Percentiles rank a stretch among this genome's conserved stretches.
Evolutionary conservation across 768 basidiomycete species (phyloP).

Genomic region (Trametes punicea): DNA sequence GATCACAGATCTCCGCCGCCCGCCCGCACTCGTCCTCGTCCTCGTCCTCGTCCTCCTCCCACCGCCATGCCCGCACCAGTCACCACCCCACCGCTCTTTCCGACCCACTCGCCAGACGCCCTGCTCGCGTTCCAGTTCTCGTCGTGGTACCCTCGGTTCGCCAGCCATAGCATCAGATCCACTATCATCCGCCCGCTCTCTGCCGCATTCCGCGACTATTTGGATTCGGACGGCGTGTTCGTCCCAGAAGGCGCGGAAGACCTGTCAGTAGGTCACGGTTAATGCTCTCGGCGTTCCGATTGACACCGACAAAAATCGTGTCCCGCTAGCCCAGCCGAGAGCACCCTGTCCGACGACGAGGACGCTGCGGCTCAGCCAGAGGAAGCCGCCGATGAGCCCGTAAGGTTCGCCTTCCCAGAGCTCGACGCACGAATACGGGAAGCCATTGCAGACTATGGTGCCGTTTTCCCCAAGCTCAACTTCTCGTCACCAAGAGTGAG

Average conservation of each 20-base stretch:
- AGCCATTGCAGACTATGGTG: constrained; percentile 65
- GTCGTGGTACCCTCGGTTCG: constrained; percentile 77
- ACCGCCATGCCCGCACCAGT: constrained; percentile 31
- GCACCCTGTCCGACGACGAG: constrained; percentile 57
- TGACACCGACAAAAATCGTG: constrained; percentile 6
- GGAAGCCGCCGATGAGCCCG: constrained; percentile 35
- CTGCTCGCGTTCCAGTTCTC: constrained; percentile 79
- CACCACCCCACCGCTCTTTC: constrained; percentile 43
- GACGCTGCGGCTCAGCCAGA: constrained; percentile 44
- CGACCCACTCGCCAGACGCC: constrained; percentile 45
- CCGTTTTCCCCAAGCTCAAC: constrained; percentile 94
- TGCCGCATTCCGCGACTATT: constrained; percentile 61
- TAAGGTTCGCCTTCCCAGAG: constrained; percentile 70
- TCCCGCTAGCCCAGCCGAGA: constrained; percentile 44
- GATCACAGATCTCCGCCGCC: not conserved
- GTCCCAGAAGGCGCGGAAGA: constrained; percentile 82
- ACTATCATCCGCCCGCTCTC: constrained; percentile 70
- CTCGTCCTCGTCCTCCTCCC: not conserved
- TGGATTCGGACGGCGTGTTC: constrained; percentile 81
- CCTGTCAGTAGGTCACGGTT: constrained; percentile 43
- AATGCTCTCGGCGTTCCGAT: not conserved
- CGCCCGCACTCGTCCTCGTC: constrained; percentile 32
- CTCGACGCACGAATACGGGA: constrained; percentile 71
- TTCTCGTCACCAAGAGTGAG: constrained; percentile 89
- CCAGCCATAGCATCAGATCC: constrained; percentile 62